phyloP scores from a whole-genome alignment of 805 yeast genomes.

The Wickerhamomyces alni region DNA sequence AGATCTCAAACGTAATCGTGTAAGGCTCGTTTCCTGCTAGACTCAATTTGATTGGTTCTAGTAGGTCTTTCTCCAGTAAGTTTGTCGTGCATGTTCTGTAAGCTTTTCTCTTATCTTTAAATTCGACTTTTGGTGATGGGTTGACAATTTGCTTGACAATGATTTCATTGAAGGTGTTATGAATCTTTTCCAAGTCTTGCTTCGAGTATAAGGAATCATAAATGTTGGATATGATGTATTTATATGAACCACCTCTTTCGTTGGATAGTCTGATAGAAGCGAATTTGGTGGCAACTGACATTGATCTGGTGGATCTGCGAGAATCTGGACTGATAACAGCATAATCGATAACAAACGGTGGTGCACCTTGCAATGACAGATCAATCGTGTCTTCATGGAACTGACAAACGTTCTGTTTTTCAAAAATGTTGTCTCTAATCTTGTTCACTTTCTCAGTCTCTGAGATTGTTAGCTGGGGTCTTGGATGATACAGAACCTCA shows the following conservation, averaged over 20 bases:
- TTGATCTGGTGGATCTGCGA: conserved; percentile 25
- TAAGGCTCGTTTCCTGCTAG: conserved; percentile 60
- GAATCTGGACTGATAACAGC: conserved; percentile 57
- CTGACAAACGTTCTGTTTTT: conserved; percentile 40
- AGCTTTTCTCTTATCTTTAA: conserved; percentile 40
- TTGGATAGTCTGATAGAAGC: conserved; percentile 41
- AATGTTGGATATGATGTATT: conserved; percentile 53
- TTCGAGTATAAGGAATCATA: conserved; percentile 59
- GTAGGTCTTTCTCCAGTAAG: conserved; percentile 26
- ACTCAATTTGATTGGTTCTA: conserved; percentile 50
- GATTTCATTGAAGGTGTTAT: conserved; percentile 27
- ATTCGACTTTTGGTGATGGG: conserved; percentile 54
- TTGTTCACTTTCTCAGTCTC: conserved; percentile 25
- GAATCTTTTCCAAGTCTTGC: conserved; percentile 27
- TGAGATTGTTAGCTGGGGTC: conserved; percentile 38
- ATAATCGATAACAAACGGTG: conserved; percentile 69
- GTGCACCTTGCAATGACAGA: conserved; percentile 46
- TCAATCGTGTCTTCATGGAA: conserved; percentile 43
- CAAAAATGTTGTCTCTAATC: conserved; percentile 20
- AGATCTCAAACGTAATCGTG: conserved; percentile 47
- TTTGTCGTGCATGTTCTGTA: conserved; percentile 45
- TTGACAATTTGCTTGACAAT: conserved; percentile 47
- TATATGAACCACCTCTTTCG: conserved; percentile 52
- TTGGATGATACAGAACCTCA: conserved; percentile 36
- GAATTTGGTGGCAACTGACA: conserved; percentile 47